Evolutionary conservation across 352 stramenopile species (phyloP), one percentile per base, ranked within the genome.

Genomic region (Peronospora tabacina): DNA sequence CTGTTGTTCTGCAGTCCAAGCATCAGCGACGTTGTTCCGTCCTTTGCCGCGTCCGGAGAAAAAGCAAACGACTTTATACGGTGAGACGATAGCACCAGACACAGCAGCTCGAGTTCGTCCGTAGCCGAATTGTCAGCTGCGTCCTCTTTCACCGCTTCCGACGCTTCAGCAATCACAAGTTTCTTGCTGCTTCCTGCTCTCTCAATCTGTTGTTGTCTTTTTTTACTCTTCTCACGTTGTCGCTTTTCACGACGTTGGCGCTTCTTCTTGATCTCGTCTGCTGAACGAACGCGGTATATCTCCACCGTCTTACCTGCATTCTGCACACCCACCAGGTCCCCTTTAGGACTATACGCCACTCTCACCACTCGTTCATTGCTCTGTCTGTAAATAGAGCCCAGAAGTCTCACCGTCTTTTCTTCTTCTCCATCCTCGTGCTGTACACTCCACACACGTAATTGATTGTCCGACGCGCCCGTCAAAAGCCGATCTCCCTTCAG

Each of bases 251-350:
- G 77, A 58, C 90, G 82, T 62, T 95, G 88, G 32, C 77, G 81
- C 66, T 96, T 97, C 72, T 96, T 96, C 66, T 87, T 90, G 17
- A 90, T 90, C 60, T 97, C 84, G 7, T 87, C 74, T 4, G 67
- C 55, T 4, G 70, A 82, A 0, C 90, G 85, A 29, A 97, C 49
- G 22, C 80, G 79, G 63, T 95, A 97, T 13, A 97, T 63, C 61
- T 97, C 87, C 17, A 97, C 68, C n/a, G 74, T 87, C 63, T 95
- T 96, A 10, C 87, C 87, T 12, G 77, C 70, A 43, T 76, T 85
- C 61, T 90, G 80, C 15, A 85, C 75, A 29, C 78, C 83, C 16
- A 94, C 61, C 22, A 91, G 56, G 42, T 85, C 73, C 34, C 77
- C 80, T 3, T 66, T 55, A 2, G 39, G 16, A 47, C 68, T 87